A percentile compares a stretch with the other conserved stretches of the same genome.
phyloP scores from a whole-genome alignment of 495 filamentous ascomycete species.

The Amphirosellinia nigrospora region DNA sequence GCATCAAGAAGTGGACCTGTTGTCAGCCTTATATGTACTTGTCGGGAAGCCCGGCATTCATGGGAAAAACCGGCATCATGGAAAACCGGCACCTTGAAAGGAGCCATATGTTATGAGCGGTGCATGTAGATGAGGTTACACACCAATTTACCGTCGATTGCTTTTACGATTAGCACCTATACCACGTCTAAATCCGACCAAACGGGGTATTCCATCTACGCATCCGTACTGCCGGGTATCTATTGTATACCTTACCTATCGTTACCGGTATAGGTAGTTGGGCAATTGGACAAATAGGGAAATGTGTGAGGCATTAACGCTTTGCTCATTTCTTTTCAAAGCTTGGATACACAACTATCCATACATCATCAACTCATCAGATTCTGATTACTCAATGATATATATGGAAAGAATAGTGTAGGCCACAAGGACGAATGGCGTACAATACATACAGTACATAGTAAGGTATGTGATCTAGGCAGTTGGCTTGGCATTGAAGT shows the following conservation, averaged over 20 bases:
- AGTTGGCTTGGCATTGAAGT: neutral
- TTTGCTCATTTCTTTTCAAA: neutral
- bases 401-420: neutral
- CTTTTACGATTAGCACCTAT: neutral
- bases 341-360: neutral
- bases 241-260: too few relatives aligned
- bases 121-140: neutral
- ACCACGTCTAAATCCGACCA: too few relatives aligned
- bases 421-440: neutral
- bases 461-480: constrained; percentile 1
- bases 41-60: constrained; percentile 21
- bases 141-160: neutral
- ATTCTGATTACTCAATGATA: neutral
- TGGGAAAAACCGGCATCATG: constrained; percentile 20
- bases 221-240: too few relatives aligned
- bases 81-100: constrained; percentile 18
- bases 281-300: neutral
- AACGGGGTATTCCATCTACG: too few relatives aligned
- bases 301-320: neutral
- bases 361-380: neutral
- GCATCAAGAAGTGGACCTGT: neutral
- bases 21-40: constrained; percentile 23
- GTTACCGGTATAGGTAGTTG: neutral
- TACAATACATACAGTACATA: too few relatives aligned
- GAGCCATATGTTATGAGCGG: neutral